These are phyloP conservation scores for Rhynchospora pubera DNA, from an alignment of 176 grass and related monocot species.

Conservation along the genomic window DNA sequence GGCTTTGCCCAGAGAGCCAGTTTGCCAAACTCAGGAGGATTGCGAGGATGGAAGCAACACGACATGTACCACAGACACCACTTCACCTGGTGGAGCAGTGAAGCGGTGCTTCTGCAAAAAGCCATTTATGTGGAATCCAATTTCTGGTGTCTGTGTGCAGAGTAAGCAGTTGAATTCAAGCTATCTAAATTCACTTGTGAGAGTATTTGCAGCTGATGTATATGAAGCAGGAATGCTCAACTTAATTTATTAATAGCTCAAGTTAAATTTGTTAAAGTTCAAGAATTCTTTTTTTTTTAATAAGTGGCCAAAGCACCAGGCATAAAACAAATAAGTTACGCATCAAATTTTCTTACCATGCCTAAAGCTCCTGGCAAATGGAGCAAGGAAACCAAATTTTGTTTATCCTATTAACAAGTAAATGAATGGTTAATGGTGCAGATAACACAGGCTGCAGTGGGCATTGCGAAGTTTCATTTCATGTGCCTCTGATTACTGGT, in stretches of 20 bases:
- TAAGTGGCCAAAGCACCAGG: background rate
- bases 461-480: slow-evolving; percentile 38
- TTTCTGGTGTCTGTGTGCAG: slow-evolving; percentile 44
- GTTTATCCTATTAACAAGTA: too few relatives aligned
- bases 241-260: background rate
- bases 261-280: slow-evolving; percentile 22
- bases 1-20: slow-evolving; percentile 54
- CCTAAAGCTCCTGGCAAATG: too few relatives aligned
- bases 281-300: slow-evolving; percentile 17
- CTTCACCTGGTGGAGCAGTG: background rate
- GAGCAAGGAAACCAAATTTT: too few relatives aligned
- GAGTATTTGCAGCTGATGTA: background rate
- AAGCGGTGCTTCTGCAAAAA: slow-evolving; percentile 48
- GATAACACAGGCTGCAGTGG: background rate
- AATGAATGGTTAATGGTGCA: background rate
- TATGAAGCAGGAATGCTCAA: background rate
- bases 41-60: slow-evolving; percentile 53
- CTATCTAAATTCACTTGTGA: background rate
- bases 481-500: slow-evolving; percentile 53
- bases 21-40: slow-evolving; percentile 51
- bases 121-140: slow-evolving; percentile 40
- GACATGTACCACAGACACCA: slow-evolving; percentile 34
- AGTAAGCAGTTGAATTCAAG: slow-evolving; percentile 27
- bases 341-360: too few relatives aligned
- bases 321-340: too few relatives aligned